Percentiles rank a stretch among this genome's conserved stretches.
phyloP scores from a whole-genome alignment of 805 yeast genomes.

The Candida maesae region DNA sequence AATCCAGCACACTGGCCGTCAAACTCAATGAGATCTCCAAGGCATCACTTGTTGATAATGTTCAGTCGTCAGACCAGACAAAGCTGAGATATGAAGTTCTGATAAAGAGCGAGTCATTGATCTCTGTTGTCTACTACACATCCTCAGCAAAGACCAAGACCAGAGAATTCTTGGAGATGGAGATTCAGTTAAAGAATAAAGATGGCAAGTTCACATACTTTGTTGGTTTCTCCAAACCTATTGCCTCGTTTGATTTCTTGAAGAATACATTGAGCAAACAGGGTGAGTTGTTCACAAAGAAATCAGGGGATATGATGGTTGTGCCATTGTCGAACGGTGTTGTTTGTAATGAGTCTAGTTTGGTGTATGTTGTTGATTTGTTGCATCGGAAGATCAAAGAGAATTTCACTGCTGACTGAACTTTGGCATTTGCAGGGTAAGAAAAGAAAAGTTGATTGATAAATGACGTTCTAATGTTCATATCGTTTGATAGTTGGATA shows the following conservation, averaged over 20 bases:
- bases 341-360: constrained; percentile 11
- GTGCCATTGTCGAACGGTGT: constrained; percentile 17
- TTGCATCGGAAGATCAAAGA: constrained; percentile 13
- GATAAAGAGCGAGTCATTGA: constrained; percentile 18
- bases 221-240: constrained; percentile 6
- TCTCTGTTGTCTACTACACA: constrained; percentile 20
- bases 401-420: too few relatives aligned
- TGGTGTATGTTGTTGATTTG: constrained; percentile 15
- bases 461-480: too few relatives aligned
- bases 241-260: constrained; percentile 4
- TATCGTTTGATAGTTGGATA: too few relatives aligned
- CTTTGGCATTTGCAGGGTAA: too few relatives aligned
- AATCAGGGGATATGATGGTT: constrained; percentile 4
- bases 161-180: constrained; percentile 11
- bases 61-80: neutral
- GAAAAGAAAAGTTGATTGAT: too few relatives aligned
- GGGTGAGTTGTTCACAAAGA: constrained; percentile 7
- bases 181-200: constrained; percentile 13
- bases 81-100: constrained; percentile 19
- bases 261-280: constrained; percentile 7
- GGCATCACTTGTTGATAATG: constrained; percentile 4
- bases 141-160: neutral
- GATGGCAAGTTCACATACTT: constrained; percentile 7
- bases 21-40: constrained; percentile 16
- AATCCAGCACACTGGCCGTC: constrained; percentile 18